Conservation (phyloP, 192 early-diverging fungal species). For the Coemansia sp. region DNA sequence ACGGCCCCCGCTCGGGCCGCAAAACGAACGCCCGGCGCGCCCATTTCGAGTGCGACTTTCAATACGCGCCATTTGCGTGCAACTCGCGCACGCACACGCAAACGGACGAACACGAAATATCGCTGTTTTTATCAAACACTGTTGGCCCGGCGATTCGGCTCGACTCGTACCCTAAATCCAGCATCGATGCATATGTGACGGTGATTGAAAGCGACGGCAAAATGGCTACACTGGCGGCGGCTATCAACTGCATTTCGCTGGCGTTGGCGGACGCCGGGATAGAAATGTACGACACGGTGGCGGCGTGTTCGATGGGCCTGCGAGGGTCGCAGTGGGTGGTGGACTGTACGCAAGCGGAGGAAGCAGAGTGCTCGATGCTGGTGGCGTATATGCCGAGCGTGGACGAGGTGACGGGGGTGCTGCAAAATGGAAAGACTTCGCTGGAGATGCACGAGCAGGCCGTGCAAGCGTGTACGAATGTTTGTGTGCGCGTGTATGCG, state of each 20-base stretch:
- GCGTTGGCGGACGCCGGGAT: slow-evolving; percentile 56
- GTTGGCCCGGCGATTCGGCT: slow-evolving; percentile 52
- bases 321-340: slow-evolving; percentile 29
- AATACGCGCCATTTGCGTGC: slow-evolving; percentile 53
- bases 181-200: slow-evolving; percentile 52
- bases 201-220: slow-evolving; percentile 58
- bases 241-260: slow-evolving; percentile 56
- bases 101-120: slow-evolving; percentile 53
- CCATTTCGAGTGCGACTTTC: slow-evolving; percentile 52
- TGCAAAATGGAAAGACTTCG: slow-evolving; percentile 50
- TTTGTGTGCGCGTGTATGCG: slow-evolving; percentile 46
- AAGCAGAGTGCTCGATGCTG: slow-evolving; percentile 27
- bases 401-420: slow-evolving; percentile 48
- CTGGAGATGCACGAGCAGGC: slow-evolving; percentile 44
- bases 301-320: slow-evolving; percentile 49
- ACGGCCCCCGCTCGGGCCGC: slow-evolving; percentile 51
- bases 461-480: slow-evolving; percentile 33
- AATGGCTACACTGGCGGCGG: slow-evolving; percentile 48
- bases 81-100: slow-evolving; percentile 47
- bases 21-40: slow-evolving; percentile 44
- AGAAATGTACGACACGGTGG: slow-evolving; percentile 55
- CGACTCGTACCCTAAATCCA: slow-evolving; percentile 54
- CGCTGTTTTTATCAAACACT: slow-evolving; percentile 46
- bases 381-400: slow-evolving; percentile 51
- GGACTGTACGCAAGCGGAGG: slow-evolving; percentile 48